Evolutionary conservation across 2,329 filamentous ascomycete species (phyloP), one percentile per base, ranked within the genome.

Genomic region (Sclerotinia borealis): DNA sequence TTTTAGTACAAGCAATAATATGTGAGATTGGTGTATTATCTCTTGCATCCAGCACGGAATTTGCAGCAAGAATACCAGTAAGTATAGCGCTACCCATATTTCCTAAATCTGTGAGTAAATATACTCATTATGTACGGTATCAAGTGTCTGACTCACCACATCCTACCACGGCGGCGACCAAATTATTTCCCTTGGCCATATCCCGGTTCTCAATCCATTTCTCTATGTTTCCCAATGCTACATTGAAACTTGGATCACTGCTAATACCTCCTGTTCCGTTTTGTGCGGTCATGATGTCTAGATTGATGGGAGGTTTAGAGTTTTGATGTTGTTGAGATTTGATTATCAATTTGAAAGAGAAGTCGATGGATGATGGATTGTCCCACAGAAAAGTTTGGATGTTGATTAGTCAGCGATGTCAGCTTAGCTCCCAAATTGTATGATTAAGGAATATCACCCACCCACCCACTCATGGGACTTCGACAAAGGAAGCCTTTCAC

Each of bases 1-100:
- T 58, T 29, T 63, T 55, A 41, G 54, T 55, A 49, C 60, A 63
- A 22, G 60, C 60, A 49, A 63, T 58, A 6, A 63, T 58, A 39
- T 58, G 31, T 36, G 60, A 63, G 19, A 63, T 56, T n/a, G 60
- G 60, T n/a, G 60, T 36, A 1, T 63, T 63, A 22, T 48, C 43
- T 13, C 39, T 58, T 41, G 51, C 41, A 17, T 36, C 34, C 41
- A 43, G 31, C 13, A 47, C 15, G 11, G 56, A 59, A 10, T 47
- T 59, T 19, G 56, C 41, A 25, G 52, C 37, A 11, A 63, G 51
- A 36, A 63, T 45, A 2, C 60, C 51, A 34, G 60, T 36, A 19
- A 63, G 60, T 22, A 63, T 63, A 22, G 60, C 52, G 41, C 41
- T 48, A 5, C 60, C 60, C 60, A 63, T 63, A 4, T 55, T 58